These are phyloP conservation scores for Plasmodium ovale DNA, from an alignment of 169 alveolate genomes.

Conservation along the genomic window DNA sequence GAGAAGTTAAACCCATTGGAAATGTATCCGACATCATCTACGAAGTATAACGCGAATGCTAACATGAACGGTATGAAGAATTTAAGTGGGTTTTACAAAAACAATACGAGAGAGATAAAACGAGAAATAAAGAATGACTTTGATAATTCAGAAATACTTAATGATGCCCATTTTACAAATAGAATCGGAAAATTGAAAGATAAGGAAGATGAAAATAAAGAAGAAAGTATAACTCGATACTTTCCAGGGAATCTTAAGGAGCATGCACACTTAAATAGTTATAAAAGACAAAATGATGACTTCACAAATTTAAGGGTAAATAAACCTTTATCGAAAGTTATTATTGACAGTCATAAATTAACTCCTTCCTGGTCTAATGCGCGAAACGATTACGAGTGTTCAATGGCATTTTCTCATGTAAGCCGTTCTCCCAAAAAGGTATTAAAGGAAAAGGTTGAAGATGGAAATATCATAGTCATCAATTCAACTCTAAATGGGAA, in stretches of 20 bases:
- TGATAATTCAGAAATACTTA: not conserved
- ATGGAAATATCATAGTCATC: not conserved
- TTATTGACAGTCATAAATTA: too few relatives aligned
- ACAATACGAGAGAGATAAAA: not conserved
- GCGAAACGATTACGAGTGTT: not conserved
- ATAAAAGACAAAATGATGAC: too few relatives aligned
- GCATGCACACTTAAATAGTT: too few relatives aligned
- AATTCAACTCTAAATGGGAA: not conserved
- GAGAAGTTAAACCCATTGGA: too few relatives aligned
- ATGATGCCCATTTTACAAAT: not conserved
- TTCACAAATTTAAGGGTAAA: too few relatives aligned
- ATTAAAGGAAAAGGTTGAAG: not conserved
- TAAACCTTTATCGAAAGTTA: too few relatives aligned
- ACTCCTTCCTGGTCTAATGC: slow-evolving; percentile 1
- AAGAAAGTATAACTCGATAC: too few relatives aligned
- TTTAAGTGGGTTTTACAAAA: not conserved
- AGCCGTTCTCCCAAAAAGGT: not conserved
- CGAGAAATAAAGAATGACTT: not conserved
- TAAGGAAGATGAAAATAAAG: not conserved
- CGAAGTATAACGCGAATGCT: too few relatives aligned
- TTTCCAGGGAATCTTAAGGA: too few relatives aligned
- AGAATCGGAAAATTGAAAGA: not conserved
- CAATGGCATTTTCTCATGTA: not conserved
- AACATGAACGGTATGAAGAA: too few relatives aligned
- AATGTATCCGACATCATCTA: too few relatives aligned